Evolutionary conservation across 2,329 filamentous ascomycete genomes (phyloP).

Genomic region (Coniochaeta hoffmannii): DNA sequence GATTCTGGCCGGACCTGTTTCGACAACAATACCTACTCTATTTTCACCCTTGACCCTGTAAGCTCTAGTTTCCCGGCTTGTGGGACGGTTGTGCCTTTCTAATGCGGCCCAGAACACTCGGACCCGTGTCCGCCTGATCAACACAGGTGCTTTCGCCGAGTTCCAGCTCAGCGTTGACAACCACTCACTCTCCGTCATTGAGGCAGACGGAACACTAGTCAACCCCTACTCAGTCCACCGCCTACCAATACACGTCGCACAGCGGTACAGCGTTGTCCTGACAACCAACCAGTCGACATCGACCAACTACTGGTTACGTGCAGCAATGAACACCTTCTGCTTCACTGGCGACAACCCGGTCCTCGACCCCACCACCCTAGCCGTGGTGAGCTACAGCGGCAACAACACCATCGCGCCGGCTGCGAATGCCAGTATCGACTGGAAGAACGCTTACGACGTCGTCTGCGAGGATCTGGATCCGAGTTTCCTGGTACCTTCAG

Average conservation of each 20-base stretch:
- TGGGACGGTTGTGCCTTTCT: neutral
- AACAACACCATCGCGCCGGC: neutral
- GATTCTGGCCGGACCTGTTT: neutral
- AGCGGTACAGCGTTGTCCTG: slow-evolving; percentile 62
- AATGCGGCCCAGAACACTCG: neutral
- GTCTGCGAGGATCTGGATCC: slow-evolving; percentile 42
- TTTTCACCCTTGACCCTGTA: neutral
- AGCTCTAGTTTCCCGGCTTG: neutral
- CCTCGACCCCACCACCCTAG: slow-evolving; percentile 37
- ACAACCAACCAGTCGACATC: slow-evolving; percentile 45
- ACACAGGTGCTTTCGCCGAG: slow-evolving; percentile 63
- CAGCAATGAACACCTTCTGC: slow-evolving; percentile 52
- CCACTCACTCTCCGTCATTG: slow-evolving; percentile 50
- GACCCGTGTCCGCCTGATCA: slow-evolving; percentile 55
- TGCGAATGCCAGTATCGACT: slow-evolving; percentile 10
- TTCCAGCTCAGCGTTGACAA: slow-evolving; percentile 66
- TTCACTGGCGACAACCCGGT: slow-evolving; percentile 42
- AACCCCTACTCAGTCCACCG: slow-evolving; percentile 50
- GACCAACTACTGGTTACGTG: slow-evolving; percentile 55
- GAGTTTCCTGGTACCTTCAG: slow-evolving; percentile 42
- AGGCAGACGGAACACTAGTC: slow-evolving; percentile 63
- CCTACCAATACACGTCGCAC: slow-evolving; percentile 60
- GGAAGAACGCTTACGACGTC: slow-evolving; percentile 22
- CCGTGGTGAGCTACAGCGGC: slow-evolving; percentile 37
- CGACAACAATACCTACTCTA: neutral